Evolutionary conservation across 176 grass and related monocot species (phyloP), one percentile per base, ranked within the genome.

Genomic region (Musa itinerans): DNA sequence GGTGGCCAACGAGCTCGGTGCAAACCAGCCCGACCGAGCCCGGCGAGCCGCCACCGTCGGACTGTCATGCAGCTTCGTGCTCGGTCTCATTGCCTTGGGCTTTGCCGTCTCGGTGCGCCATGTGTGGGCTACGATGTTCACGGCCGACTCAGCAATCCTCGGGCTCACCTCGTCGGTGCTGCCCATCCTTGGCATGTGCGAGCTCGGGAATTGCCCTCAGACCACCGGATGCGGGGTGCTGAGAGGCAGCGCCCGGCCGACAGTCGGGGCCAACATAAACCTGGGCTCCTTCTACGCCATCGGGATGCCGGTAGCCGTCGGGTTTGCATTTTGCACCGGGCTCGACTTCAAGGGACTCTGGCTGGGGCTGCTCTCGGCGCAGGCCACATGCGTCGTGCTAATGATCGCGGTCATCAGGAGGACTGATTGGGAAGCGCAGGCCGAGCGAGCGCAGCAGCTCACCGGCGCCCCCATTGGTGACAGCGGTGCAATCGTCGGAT

Each of bases 161-260:
- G 52, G 52, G 55, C 93, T 96, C 57, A 92, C 89, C 3, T 71
- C 89, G 58, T 82, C 87, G 11, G 93, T 88, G 74, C 87, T 96
- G 11, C 89, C 93, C 9, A 86, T 96, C 63, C 82, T 96, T 1
- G 93, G 93, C 7, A 34, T 96, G 20, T 96, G 93, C 78, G 93
- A 96, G 85, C 78, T 96, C 54, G 89, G 93, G 11, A 96, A 96
- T 57, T 96, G 93, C 57, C 93, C 93, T 48, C 93, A 96, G 85
- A 96, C 93, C 23, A 88, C 93, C 9, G 85, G 93, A 6, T 96
- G 93, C 76, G 93, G 92, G 10, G 89, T 96, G 26, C 83, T 96
- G 63, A 78, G 93, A 2, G 93, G 93, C 0, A 86, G 93, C 62
- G 93, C 93, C 12, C 72, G 83, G 17, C 93, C 93, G 2, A 88